A percentile compares a stretch with the other conserved stretches of the same genome.
These are phyloP conservation scores for Bromus sterilis DNA, from an alignment of 176 grass and related monocot species.

Conservation along the genomic window DNA sequence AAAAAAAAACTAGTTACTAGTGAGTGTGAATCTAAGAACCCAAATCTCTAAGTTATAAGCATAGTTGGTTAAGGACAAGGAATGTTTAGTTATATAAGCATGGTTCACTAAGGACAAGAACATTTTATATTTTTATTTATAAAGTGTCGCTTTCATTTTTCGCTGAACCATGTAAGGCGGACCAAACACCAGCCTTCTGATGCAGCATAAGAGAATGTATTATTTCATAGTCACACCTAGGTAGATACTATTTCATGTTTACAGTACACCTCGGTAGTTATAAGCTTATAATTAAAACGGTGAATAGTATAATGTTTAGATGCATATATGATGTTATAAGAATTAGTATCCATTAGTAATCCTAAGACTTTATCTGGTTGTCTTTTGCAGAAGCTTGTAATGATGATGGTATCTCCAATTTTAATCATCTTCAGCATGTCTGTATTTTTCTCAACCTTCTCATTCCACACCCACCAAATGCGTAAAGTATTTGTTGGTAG, in stretches of 20 bases:
- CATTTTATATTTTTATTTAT: neutral
- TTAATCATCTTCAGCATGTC: conserved; percentile 28
- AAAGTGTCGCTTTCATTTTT: neutral
- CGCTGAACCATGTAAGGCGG: neutral
- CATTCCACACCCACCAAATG: conserved; percentile 33
- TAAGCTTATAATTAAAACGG: neutral
- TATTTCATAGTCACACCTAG: neutral
- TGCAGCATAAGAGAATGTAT: neutral
- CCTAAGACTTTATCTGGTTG: neutral
- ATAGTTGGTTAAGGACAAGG: neutral
- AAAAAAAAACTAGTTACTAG: neutral
- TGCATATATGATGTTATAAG: neutral
- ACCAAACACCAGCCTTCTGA: neutral
- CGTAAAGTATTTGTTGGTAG: conserved; percentile 67
- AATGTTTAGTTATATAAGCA: neutral
- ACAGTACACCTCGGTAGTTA: too few species aligned
- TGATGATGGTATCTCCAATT: conserved; percentile 32
- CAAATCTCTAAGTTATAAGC: neutral
- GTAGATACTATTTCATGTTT: neutral
- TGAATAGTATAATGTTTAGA: neutral
- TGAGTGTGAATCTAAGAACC: neutral
- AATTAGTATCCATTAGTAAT: neutral
- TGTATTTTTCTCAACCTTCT: conserved; percentile 38
- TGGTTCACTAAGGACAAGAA: neutral
- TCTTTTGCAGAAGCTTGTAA: conserved; percentile 38